phyloP scores from a whole-genome alignment of 2,329 filamentous ascomycete genomes.

The Pseudocercospora macadamiae region DNA sequence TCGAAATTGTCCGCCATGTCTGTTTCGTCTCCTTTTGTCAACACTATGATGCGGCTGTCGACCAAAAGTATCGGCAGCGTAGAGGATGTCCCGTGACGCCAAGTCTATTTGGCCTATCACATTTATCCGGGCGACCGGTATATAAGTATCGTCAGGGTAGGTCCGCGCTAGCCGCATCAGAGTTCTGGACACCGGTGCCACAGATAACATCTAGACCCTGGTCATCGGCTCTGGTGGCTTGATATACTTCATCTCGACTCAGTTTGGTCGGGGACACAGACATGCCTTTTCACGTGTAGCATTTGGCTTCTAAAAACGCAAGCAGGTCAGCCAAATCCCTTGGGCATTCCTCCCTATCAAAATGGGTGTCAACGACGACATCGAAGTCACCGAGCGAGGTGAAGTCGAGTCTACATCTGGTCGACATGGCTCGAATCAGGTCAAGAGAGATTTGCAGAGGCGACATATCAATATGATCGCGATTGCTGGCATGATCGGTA shows the following conservation, averaged over 20 bases:
- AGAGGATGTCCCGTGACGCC: neutral
- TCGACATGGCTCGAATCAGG: neutral
- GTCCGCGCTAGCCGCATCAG: neutral
- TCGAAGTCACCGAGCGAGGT: constrained; percentile 1
- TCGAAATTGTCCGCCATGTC: constrained; percentile 21
- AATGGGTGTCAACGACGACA: constrained; percentile 1
- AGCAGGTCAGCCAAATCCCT: too few species aligned
- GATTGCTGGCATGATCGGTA: constrained; percentile 31
- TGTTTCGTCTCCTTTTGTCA: neutral
- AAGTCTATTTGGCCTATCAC: neutral
- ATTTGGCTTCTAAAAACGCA: neutral
- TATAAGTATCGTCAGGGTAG: too few species aligned
- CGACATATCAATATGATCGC: constrained; percentile 33
- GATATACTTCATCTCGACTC: neutral
- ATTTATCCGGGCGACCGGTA: neutral
- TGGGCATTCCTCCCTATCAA: neutral
- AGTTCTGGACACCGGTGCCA: neutral
- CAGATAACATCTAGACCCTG: neutral
- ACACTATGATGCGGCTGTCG: too few species aligned
- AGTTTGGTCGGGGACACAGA: neutral
- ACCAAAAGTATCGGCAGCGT: too few species aligned
- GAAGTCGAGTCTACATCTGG: neutral
- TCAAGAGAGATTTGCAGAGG: constrained; percentile 24
- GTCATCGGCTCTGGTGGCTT: neutral
- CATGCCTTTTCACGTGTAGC: neutral